Percentiles rank a stretch among this genome's conserved stretches.
Evolutionary conservation across 805 yeast species (phyloP).

Genomic region (Metschnikowia cubensis): DNA sequence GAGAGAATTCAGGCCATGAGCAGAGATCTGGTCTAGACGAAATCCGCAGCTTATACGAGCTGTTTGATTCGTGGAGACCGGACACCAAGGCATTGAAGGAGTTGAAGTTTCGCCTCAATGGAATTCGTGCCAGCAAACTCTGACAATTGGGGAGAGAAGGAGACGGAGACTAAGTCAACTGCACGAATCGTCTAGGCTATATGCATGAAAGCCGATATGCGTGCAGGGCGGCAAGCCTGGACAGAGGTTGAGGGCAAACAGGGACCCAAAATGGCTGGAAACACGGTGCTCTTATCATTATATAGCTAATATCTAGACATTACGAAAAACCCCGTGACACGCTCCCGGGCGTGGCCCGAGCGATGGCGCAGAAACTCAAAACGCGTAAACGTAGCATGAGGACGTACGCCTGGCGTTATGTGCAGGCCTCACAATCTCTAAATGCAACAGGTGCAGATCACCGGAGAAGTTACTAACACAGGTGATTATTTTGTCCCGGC

Average conservation of each 20-base stretch:
- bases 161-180: not conserved
- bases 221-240: not conserved
- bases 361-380: not conserved
- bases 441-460: constrained; percentile 5
- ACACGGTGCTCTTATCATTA: not conserved
- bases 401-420: constrained; percentile 2
- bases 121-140: constrained; percentile 39
- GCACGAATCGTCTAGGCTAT: not conserved
- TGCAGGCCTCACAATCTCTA: constrained; percentile 3
- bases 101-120: constrained; percentile 73
- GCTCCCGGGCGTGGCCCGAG: not conserved
- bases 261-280: not conserved
- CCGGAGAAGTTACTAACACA: not conserved
- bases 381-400: constrained; percentile 3
- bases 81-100: constrained; percentile 78
- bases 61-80: constrained; percentile 86
- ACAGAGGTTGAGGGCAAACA: too few relatives aligned
- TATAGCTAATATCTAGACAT: not conserved
- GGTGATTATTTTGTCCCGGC: not conserved
- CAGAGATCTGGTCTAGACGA: constrained; percentile 44
- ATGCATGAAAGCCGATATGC: constrained; percentile 4
- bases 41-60: constrained; percentile 55
- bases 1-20: constrained; percentile 40
- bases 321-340: too few relatives aligned
- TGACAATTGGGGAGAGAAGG: constrained; percentile 11